A percentile compares a stretch with the other conserved stretches of the same genome.
Conservation (phyloP, 2,329 filamentous ascomycete genomes). For the Venturia oleaginea region DNA sequence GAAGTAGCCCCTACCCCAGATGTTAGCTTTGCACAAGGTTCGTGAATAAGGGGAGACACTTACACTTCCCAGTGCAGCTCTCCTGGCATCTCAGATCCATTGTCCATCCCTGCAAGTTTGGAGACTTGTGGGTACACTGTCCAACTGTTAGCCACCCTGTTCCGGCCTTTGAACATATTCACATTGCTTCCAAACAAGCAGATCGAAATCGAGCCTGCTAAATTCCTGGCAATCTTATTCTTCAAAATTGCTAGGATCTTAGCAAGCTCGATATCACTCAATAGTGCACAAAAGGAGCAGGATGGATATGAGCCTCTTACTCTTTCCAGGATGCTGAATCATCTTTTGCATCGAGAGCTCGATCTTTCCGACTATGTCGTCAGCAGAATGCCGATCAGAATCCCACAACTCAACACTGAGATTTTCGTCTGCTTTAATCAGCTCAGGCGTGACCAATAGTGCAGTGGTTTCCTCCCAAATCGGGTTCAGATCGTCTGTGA, state of each 20-base stretch:
- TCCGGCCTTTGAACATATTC: background rate
- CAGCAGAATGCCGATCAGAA: slow-evolving; percentile 81
- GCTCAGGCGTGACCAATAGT: slow-evolving; percentile 74
- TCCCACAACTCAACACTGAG: slow-evolving; percentile 94
- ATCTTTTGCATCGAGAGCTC: slow-evolving; percentile 91
- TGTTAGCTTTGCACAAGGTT: background rate
- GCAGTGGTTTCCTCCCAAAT: slow-evolving; percentile 80
- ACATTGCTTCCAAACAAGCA: background rate
- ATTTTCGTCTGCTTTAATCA: slow-evolving; percentile 90
- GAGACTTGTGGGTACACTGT: slow-evolving; percentile 75
- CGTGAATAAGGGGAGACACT: background rate
- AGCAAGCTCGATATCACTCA: background rate
- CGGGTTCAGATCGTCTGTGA: slow-evolving; percentile 88
- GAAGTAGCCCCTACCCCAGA: slow-evolving; percentile 92
- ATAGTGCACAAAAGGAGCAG: background rate
- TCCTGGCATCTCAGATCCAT: slow-evolving; percentile 81
- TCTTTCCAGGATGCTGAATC: slow-evolving; percentile 79
- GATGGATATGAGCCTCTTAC: background rate
- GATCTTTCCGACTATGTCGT: slow-evolving; percentile 91
- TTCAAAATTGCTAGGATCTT: background rate
- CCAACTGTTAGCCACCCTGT: slow-evolving; percentile 29
- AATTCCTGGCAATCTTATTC: background rate
- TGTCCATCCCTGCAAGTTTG: slow-evolving; percentile 71
- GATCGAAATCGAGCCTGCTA: background rate
- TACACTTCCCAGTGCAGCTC: slow-evolving; percentile 52